Percentiles rank a stretch among this genome's conserved stretches.
phyloP scores from a whole-genome alignment of 257 asterid species.

The Jacaranda copaia region DNA sequence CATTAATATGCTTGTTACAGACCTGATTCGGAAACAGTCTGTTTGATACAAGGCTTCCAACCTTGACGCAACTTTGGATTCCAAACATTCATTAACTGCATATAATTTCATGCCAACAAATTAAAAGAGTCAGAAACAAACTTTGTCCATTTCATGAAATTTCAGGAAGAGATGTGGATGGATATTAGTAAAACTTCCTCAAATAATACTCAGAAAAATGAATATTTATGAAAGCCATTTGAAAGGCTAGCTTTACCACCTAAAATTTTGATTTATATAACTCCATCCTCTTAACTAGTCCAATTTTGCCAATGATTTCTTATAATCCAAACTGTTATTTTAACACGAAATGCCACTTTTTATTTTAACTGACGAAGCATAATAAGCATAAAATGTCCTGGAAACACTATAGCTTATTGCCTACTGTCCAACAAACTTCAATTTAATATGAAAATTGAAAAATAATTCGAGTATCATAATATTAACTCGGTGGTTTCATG shows the following conservation, averaged over 20 bases:
- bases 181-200: neutral
- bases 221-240: slow-evolving; percentile 7
- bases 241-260: slow-evolving; percentile 9
- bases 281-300: neutral
- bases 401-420: too few species aligned
- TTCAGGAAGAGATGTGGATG: slow-evolving; percentile 1
- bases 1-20: slow-evolving; percentile 19
- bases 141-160: neutral
- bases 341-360: too few species aligned
- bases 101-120: slow-evolving; percentile 27
- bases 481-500: slow-evolving; percentile 6
- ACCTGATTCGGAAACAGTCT: slow-evolving; percentile 76
- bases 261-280: neutral
- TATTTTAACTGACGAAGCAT: too few species aligned
- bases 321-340: neutral
- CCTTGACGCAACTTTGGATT: slow-evolving; percentile 74
- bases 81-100: slow-evolving; percentile 91
- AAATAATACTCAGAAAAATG: slow-evolving; percentile 1
- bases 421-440: neutral
- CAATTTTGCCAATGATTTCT: neutral
- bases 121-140: slow-evolving; percentile 6
- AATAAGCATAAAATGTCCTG: too few species aligned
- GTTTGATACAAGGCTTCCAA: slow-evolving; percentile 92
- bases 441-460: neutral
- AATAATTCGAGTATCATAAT: neutral